These are phyloP conservation scores for Colletotrichum destructivum DNA, from an alignment of 2,329 filamentous ascomycete species.

Conservation along the genomic window DNA sequence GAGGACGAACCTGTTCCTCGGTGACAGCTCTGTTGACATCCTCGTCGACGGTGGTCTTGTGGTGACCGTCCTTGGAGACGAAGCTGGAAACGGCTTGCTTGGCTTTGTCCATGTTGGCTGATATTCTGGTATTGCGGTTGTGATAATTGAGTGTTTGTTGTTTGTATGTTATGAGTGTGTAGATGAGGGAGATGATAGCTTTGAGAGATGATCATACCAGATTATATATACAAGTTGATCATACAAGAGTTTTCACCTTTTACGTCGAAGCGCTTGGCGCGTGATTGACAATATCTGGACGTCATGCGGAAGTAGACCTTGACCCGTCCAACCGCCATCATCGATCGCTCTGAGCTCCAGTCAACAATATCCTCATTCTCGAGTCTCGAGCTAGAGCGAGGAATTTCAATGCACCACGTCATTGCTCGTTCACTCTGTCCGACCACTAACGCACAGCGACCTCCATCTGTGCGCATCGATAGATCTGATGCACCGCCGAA, in stretches of 20 bases:
- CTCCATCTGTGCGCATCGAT: background rate
- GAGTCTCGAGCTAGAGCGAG: background rate
- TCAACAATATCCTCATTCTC: background rate
- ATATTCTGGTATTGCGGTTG: background rate
- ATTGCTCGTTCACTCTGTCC: slow-evolving; percentile 20
- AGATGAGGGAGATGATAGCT: accelerated
- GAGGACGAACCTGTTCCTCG: slow-evolving; percentile 72
- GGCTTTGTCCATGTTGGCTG: slow-evolving; percentile 72
- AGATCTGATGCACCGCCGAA: background rate
- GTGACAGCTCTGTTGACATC: slow-evolving; percentile 72
- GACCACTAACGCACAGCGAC: background rate
- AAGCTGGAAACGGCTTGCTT: slow-evolving; percentile 75
- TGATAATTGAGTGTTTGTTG: background rate
- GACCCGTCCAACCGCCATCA: background rate
- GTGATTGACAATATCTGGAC: background rate
- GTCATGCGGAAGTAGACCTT: slow-evolving; percentile 5
- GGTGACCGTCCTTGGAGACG: slow-evolving; percentile 73
- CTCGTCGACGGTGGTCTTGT: slow-evolving; percentile 81
- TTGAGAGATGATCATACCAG: background rate
- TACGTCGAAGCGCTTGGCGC: background rate
- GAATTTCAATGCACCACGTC: slow-evolving; percentile 26
- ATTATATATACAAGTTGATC: slow-evolving; percentile 3
- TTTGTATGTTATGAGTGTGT: no score
- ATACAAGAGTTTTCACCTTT: background rate
- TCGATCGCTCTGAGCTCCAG: background rate